phyloP scores from a whole-genome alignment of 1,284 basidiomycete genomes.

The Sporisorium sorghi region DNA sequence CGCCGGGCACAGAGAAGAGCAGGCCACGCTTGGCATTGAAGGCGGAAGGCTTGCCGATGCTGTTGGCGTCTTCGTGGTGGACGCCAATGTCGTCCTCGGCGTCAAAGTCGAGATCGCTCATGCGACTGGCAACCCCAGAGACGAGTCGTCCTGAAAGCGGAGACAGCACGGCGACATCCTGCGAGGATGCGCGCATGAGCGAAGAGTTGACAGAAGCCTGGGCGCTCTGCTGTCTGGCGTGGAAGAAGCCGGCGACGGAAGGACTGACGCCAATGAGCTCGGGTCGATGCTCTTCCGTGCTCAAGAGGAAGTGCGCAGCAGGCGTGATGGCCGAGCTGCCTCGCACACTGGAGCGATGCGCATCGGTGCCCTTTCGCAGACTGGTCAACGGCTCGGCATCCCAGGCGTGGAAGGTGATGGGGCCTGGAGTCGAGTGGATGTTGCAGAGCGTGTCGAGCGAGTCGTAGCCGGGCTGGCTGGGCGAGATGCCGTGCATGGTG shows the following conservation, averaged over 20 bases:
- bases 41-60: conserved; percentile 22
- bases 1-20: conserved; percentile 39
- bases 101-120: conserved; percentile 53
- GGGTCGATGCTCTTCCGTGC: conserved; percentile 36
- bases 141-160: conserved; percentile 49
- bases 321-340: conserved; percentile 27
- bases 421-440: conserved; percentile 46
- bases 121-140: conserved; percentile 32
- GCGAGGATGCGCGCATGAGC: conserved; percentile 44
- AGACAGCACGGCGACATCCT: conserved; percentile 46
- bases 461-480: conserved; percentile 42
- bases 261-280: conserved; percentile 52
- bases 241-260: conserved; percentile 46
- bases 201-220: conserved; percentile 38
- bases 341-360: conserved; percentile 25
- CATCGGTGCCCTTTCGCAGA: conserved; percentile 35
- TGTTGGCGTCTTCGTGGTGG: conserved; percentile 20
- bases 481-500: conserved; percentile 59
- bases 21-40: conserved; percentile 53
- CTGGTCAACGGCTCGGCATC: conserved; percentile 47
- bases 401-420: conserved; percentile 48
- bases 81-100: conserved; percentile 38
- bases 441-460: conserved; percentile 47
- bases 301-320: conserved; percentile 37
- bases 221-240: conserved; percentile 38